Evolutionary conservation across 495 filamentous ascomycete genomes (phyloP), one percentile per base, ranked within the genome.

Genomic region (Annulohypoxylon nitens): DNA sequence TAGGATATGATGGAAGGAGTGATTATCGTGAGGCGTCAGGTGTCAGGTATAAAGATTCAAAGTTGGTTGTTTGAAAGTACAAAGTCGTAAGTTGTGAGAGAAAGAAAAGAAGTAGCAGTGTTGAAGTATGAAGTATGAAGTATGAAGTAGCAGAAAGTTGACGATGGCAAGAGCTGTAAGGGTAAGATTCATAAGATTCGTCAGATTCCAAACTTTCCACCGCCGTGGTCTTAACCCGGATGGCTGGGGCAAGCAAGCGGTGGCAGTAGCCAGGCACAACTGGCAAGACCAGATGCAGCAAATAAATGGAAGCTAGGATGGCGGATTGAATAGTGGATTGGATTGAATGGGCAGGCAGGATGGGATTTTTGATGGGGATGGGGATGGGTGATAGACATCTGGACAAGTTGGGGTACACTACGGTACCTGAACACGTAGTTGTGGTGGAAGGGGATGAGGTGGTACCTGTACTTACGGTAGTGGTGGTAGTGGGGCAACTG

Each of bases 171-270:
- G 36, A 39, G 8, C 36, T 3, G 11, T 30, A 39, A 39, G 12
- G 39, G 39, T 43, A 43, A 43, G 51, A 55, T 26, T 43, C 39
- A 6, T 51, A 26, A 51, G 18, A 11, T 39, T 39, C 37, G 4
- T 7, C 8, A 39, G 4, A 7, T 47, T 9, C 43, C 43, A 47
- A 26, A 51, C 20, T 51, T 59, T 60, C 53, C n/a, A 60, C 57
- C 57, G 36, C 55, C 30, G 26, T 16, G 51, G 16, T 39, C 39
- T 37, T 47, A 47, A 67, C 64, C 58, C 58, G n/a, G 64, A 67
- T 58, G 58, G 63, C 64, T 68, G 59, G 59, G 51, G 39, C 41
- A 60, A 36, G 64, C 54, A 59, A 51, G 43, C 16, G 43, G 43
- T 47, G 43, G 43, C n/a, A 47, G 43, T 47, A 20, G 14, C 26